Evolutionary conservation across 2,329 filamentous ascomycete genomes (phyloP).

Genomic region (Fusarium sp.): DNA sequence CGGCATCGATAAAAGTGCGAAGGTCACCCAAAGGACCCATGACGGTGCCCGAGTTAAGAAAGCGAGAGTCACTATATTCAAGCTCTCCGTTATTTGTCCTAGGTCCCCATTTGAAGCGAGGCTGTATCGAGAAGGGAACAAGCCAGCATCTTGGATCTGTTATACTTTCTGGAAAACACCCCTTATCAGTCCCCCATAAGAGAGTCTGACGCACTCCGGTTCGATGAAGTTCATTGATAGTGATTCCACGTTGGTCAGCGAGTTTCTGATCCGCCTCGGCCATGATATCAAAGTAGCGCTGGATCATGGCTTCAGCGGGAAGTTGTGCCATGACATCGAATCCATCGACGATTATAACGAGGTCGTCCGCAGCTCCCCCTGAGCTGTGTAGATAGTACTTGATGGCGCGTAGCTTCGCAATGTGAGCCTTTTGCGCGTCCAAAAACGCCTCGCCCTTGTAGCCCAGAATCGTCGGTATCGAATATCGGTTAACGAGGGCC

Average conservation of each 20-base stretch:
- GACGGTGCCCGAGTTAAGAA: conserved; percentile 41
- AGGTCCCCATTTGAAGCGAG: conserved; percentile 33
- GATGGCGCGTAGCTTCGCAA: conserved; percentile 36
- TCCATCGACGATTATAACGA: conserved; percentile 41
- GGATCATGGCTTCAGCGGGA: conserved; percentile 37
- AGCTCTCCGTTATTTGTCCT: conserved; percentile 25
- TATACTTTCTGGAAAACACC: conserved; percentile 23
- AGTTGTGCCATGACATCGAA: conserved; percentile 43
- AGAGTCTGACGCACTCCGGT: conserved; percentile 34
- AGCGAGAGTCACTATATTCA: conserved; percentile 22
- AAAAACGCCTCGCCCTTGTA: conserved; percentile 34
- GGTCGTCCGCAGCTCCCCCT: conserved; percentile 22
- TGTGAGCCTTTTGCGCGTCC: conserved; percentile 33
- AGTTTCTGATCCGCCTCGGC: conserved; percentile 29
- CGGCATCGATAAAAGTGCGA: conserved; percentile 32
- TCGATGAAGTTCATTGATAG: conserved; percentile 28
- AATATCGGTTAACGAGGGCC: conserved; percentile 40
- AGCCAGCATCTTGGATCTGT: conserved; percentile 37
- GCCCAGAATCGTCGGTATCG: conserved; percentile 34
- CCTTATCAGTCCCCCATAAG: conserved; percentile 41
- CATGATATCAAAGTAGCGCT: conserved; percentile 37
- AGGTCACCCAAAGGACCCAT: conserved; percentile 41
- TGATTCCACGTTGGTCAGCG: conserved; percentile 34
- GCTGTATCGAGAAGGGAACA: conserved; percentile 31
- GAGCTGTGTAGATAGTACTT: conserved; percentile 28